These are phyloP conservation scores for Phytophthora cactorum DNA, from an alignment of 352 stramenopile species.

Conservation along the genomic window DNA sequence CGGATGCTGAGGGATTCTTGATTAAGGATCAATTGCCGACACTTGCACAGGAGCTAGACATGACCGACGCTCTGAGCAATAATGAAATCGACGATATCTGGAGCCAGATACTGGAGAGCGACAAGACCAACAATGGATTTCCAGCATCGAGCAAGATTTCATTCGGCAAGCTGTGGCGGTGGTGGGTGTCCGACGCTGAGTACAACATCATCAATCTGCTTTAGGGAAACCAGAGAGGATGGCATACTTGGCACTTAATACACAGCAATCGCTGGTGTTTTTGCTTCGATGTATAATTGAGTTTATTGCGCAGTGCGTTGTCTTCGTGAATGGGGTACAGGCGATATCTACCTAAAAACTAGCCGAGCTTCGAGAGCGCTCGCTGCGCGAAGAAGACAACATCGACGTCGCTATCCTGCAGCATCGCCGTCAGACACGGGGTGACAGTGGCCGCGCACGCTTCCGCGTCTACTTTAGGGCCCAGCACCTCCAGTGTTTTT, in stretches of 20 bases:
- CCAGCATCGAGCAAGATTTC: conserved; percentile 14
- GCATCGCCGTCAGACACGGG: conserved; percentile 87
- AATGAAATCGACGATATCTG: conserved; percentile 66
- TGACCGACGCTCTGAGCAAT: conserved; percentile 31
- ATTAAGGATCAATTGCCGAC: conserved; percentile 39
- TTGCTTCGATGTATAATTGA: conserved; percentile 37
- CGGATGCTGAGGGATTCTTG: conserved; percentile 19
- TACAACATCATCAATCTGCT: conserved; percentile 7
- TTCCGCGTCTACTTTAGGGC: conserved; percentile 66
- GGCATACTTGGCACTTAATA: no score
- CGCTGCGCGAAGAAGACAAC: conserved; percentile 94
- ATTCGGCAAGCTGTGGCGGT: conserved; percentile 57
- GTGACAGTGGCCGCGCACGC: conserved; percentile 77
- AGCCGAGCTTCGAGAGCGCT: conserved; percentile 66
- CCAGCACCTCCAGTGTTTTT: conserved; percentile 94
- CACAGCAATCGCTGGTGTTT: background rate
- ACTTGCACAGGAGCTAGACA: conserved; percentile 42
- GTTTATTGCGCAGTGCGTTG: conserved; percentile 32
- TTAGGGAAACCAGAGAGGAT: no score
- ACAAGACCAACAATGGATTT: background rate
- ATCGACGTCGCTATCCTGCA: conserved; percentile 93
- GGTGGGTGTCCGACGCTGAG: conserved; percentile 60
- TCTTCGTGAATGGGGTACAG: conserved; percentile 24
- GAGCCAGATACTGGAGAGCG: conserved; percentile 33
- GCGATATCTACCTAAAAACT: conserved; percentile 48